Percentiles rank a stretch among this genome's conserved stretches.
phyloP scores from a whole-genome alignment of 768 basidiomycete species.

The Boletus patriciae region DNA sequence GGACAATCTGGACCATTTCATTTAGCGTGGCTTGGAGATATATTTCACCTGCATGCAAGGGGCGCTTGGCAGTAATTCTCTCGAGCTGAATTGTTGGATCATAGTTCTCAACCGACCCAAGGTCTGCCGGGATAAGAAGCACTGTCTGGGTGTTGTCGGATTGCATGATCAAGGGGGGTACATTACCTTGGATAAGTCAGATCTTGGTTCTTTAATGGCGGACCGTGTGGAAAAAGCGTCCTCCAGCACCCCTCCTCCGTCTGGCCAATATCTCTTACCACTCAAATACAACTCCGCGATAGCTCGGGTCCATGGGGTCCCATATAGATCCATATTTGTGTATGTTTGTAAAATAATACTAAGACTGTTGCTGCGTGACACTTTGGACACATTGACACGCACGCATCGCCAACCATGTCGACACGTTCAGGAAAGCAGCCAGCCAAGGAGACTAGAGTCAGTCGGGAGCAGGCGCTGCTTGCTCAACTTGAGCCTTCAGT shows the following conservation, averaged over 20 bases:
- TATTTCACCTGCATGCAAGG: conserved; percentile 1
- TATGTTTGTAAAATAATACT: not conserved
- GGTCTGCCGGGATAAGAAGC: conserved; percentile 1
- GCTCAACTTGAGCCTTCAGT: too few species aligned
- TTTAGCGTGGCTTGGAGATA: conserved; percentile 3
- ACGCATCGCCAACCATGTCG: too few species aligned
- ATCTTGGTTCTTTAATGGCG: too few species aligned
- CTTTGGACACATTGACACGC: too few species aligned
- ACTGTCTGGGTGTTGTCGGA: not conserved
- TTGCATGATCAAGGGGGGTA: too few species aligned
- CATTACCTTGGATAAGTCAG: too few species aligned
- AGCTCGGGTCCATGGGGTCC: conserved; percentile 5
- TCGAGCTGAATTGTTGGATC: not conserved
- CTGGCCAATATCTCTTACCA: not conserved
- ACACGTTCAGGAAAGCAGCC: too few species aligned
- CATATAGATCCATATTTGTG: conserved; percentile 2
- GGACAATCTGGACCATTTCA: conserved; percentile 5
- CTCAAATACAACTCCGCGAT: conserved; percentile 7
- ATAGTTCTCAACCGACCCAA: not conserved
- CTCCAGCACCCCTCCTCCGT: too few species aligned
- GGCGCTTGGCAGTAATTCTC: not conserved
- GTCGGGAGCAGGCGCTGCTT: too few species aligned
- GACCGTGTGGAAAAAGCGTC: too few species aligned
- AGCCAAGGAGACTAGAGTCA: too few species aligned
- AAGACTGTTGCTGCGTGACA: too few species aligned